These are phyloP conservation scores for Davidsoniella neocaledoniae DNA, from an alignment of 2,329 filamentous ascomycete genomes.

Conservation along the genomic window DNA sequence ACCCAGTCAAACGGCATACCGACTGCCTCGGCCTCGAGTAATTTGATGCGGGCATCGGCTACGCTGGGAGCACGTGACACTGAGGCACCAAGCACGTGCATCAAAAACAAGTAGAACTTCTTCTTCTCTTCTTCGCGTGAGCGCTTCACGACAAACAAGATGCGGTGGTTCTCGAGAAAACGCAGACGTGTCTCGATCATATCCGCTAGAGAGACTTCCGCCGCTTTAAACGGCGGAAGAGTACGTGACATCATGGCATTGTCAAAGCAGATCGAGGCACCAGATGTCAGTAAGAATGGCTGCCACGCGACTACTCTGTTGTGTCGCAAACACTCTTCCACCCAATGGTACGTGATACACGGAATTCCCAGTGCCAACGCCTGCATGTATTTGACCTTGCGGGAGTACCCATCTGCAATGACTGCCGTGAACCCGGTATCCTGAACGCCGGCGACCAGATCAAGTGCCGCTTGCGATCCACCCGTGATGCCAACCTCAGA, in stretches of 20 bases:
- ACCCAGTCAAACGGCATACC: constrained; percentile 52
- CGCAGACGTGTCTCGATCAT: constrained; percentile 44
- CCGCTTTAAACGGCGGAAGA: constrained; percentile 43
- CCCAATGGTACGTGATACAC: constrained; percentile 69
- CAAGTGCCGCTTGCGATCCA: constrained; percentile 21
- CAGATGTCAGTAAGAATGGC: constrained; percentile 71
- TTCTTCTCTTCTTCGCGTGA: constrained; percentile 41
- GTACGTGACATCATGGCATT: constrained; percentile 62
- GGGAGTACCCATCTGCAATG: constrained; percentile 70
- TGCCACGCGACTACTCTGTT: constrained; percentile 53
- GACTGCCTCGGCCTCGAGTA: constrained; percentile 24
- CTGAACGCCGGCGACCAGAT: constrained; percentile 34
- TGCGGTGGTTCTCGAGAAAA: constrained; percentile 44
- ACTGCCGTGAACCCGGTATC: constrained; percentile 64
- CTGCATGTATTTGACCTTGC: constrained; percentile 86
- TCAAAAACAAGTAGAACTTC: constrained; percentile 63
- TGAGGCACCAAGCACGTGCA: constrained; percentile 57
- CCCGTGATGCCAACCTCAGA: background rate
- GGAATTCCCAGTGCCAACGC: constrained; percentile 80
- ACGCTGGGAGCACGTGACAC: constrained; percentile 50
- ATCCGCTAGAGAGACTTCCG: constrained; percentile 35
- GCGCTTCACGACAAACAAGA: constrained; percentile 56
- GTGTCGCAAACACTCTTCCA: constrained; percentile 51
- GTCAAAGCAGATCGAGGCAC: constrained; percentile 58
- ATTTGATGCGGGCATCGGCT: constrained; percentile 42